Base-by-base conservation (phyloP, 352 stramenopile species). In the Thraustotheca clavata region DNA sequence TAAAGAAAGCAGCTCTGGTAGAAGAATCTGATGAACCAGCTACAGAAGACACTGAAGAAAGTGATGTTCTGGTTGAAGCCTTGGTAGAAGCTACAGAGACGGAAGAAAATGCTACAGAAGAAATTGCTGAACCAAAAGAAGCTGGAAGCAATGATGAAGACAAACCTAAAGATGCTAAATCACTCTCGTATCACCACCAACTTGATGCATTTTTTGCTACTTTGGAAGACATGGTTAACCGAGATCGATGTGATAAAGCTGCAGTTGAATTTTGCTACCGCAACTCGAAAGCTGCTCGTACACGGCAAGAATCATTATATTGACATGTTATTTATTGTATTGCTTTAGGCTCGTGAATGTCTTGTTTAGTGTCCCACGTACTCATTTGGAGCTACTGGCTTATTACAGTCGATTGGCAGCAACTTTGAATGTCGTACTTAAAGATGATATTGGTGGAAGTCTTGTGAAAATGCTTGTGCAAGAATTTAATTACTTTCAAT, bases 201-300 rank as follows among this genome's bases (percentile, higher is more conserved):
- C 70, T 98, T 38, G 91, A 98, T 60, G 82, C 96, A 46, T 92
- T 86, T 61, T 92, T 93, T 65, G 73, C 67, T 20, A 94, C 96
- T 31, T 73, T 99, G 12, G 94, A 97, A 59, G 89, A 98, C 60
- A 91, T 97, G 63, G 83, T 96, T 62, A 96, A 96, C 60, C 86
- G 95, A 35, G 95, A 98, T 46, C 89, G 90, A 29, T 95, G 95
- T 43, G 96, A 99, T 75, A 97, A 98, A 50, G 85, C 97, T 14
- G 93, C 94, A 0, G 88, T 98, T 24, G 86, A 96, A 24, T 99
- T 98, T 73, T 98, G 91, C 75, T 96, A 97, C 55, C 93, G 91
- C 50, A 96, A 98, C 72, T 96, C 86, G 5, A 98, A 98, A 68
- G 87, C 86, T 27, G 90, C 93, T 24, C 77, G 94, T 11, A 98